Percentiles rank a stretch among this genome's conserved stretches.
Conservation (phyloP, 1,139 yeast species). For the Candida sp. region DNA sequence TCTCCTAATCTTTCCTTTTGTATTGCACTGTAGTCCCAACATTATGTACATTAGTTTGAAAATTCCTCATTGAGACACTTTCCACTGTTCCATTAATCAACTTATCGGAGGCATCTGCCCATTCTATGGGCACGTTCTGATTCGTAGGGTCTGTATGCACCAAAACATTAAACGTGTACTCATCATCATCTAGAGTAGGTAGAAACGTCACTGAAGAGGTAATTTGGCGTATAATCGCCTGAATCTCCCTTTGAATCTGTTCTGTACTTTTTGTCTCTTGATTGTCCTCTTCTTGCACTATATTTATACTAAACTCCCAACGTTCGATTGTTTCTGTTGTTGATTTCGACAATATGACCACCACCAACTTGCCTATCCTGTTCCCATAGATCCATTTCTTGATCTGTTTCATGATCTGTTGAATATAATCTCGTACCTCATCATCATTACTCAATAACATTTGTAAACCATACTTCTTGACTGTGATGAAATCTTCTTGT, state of each 20-base stretch:
- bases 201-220: slow-evolving; percentile 86
- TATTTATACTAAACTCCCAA: slow-evolving; percentile 79
- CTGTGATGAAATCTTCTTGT: slow-evolving; percentile 78
- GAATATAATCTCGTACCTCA: slow-evolving; percentile 70
- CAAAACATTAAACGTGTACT: slow-evolving; percentile 80
- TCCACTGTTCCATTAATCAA: slow-evolving; percentile 59
- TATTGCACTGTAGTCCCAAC: slow-evolving; percentile 81
- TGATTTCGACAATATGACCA: slow-evolving; percentile 68
- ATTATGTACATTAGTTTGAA: slow-evolving; percentile 66
- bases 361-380: slow-evolving; percentile 63
- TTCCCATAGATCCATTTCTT: slow-evolving; percentile 80
- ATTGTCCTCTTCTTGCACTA: slow-evolving; percentile 16
- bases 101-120: slow-evolving; percentile 75
- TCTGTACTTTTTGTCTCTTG: slow-evolving; percentile 33
- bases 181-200: slow-evolving; percentile 68
- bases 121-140: slow-evolving; percentile 64
- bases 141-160: slow-evolving; percentile 74
- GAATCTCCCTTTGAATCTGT: slow-evolving; percentile 71
- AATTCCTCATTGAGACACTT: slow-evolving; percentile 65
- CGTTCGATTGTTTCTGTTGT: slow-evolving; percentile 71
- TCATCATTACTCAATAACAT: slow-evolving; percentile 72
- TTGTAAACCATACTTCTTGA: slow-evolving; percentile 78
- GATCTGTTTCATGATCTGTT: slow-evolving; percentile 68
- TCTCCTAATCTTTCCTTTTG: slow-evolving; percentile 21
- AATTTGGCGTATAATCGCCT: slow-evolving; percentile 82